Evolutionary conservation across 495 filamentous ascomycete genomes (phyloP), one percentile per base, ranked within the genome.

Genomic region (Lasiosphaeria hispida): DNA sequence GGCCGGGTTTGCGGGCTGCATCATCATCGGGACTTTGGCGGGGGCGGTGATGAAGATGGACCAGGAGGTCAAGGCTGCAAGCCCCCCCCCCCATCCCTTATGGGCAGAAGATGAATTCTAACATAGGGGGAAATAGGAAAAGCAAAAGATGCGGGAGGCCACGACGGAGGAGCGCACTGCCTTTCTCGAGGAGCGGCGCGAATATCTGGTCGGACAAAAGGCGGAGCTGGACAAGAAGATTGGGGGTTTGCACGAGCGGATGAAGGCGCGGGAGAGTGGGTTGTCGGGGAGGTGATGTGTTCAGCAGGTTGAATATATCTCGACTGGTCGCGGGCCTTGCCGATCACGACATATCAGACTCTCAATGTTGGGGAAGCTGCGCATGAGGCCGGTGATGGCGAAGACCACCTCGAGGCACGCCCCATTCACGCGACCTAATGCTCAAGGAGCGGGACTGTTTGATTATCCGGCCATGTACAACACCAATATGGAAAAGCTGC

Each of bases 11-110:
- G 72, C 81, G 1, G 76, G 75, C 30, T 71, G 82, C 33, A 79
- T 75, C 17, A 68, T 75, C 33, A 74, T 72, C 0, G 81, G 83
- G 44, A 67, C 78, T 0, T 72, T 76, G 55, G 84, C 83, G 64
- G 84, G 84, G 17, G 84, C 84, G 2, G 76, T 76, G n/a, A 64
- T 87, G 34, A 86, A 85, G 70, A 77, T 72, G 53, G 68, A 69
- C 56, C 67, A 76, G 57, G 78, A 85, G 34, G 69, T 59, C 47
- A 63, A 60, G 10, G 56, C 61, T 4, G 73, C 73, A 64, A 4
- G 66, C 61, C 35, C 18, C 30, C 36, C 42, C 7, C n/a, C 37
- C 17, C 38, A 10, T 14, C 5, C 13, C 19, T 44, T 13, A 7
- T 33, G 33, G 2, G 15, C 15, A 41, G 37, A 19, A 3, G 34